phyloP scores from a whole-genome alignment of 371 early-diverging fungal genomes.

The Haplosporangium sp. region DNA sequence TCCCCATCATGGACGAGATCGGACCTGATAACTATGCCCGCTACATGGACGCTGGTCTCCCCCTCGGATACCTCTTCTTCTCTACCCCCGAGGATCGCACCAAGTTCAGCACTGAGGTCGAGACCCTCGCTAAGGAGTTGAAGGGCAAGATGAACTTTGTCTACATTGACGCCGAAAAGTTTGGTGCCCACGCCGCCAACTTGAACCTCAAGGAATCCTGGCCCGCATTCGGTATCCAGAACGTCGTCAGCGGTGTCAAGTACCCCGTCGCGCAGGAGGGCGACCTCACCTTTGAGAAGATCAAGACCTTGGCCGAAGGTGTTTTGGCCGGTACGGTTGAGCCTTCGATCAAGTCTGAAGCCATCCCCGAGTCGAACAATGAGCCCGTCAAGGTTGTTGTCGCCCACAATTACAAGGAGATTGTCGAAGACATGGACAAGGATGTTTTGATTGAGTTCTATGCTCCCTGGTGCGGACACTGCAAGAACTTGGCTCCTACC shows the following conservation, averaged over 20 bases:
- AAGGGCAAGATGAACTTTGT: slow-evolving; percentile 92
- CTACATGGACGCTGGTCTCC: slow-evolving; percentile 87
- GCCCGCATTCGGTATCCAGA: slow-evolving; percentile 95
- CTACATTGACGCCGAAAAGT: slow-evolving; percentile 88
- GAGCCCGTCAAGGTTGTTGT: slow-evolving; percentile 93
- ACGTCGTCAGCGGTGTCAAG: slow-evolving; percentile 75
- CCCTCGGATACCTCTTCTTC: slow-evolving; percentile 90
- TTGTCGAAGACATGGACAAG: slow-evolving; percentile 87
- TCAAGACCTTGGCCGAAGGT: slow-evolving; percentile 73
- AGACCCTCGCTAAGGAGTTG: slow-evolving; percentile 82
- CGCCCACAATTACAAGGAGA: slow-evolving; percentile 77
- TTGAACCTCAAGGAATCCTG: slow-evolving; percentile 85
- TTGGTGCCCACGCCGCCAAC: slow-evolving; percentile 85
- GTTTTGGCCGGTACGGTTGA: slow-evolving; percentile 77
- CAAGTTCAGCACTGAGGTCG: slow-evolving; percentile 56
- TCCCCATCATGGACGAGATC: slow-evolving; percentile 92
- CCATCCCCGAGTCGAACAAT: slow-evolving; percentile 85
- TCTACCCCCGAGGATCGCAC: slow-evolving; percentile 71
- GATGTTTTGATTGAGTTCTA: slow-evolving; percentile 96
- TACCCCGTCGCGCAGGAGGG: slow-evolving; percentile 82
- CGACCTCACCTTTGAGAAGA: slow-evolving; percentile 65
- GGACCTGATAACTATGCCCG: slow-evolving; percentile 85
- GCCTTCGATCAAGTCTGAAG: slow-evolving; percentile 86
- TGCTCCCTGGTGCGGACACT: slow-evolving; percentile 96
- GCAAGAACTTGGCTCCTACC: slow-evolving; percentile 88